Evolutionary conservation across 2,329 filamentous ascomycete species (phyloP), one percentile per base, ranked within the genome.

Genomic region (Fusarium clavum): DNA sequence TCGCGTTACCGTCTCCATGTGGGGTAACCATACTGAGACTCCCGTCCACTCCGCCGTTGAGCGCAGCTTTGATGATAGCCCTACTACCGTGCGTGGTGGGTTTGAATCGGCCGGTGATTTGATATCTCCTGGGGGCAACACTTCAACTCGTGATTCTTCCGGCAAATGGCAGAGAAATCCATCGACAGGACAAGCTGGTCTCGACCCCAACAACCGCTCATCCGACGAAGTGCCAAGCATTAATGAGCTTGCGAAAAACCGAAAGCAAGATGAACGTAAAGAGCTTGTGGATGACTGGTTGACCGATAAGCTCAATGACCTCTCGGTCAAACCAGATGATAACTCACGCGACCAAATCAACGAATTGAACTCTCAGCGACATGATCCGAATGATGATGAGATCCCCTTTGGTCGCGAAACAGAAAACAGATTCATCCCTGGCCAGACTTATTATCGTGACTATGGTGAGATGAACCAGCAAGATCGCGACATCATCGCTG

Each of bases 1-100:
- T 9, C 82, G 83, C 29, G 85, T 89, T 22, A 87, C 83, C 8
- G 85, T 89, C 49, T 89, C 87, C 2, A 79, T 86, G 67, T 89
- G 85, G 84, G 85, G 83, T 47, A 82, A 80, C 64, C 85, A 81
- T 57, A 80, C 77, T 44, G 75, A 74, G 38, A 76, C 73, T 24
- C 77, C 78, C 1, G 72, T 81, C 14, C 81, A 81, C 52, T 77
- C 80, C 9, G 57, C 67, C n/a, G 68, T 82, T 38, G 83, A 84
- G 63, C 80, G 81, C 16, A 74, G 77, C 9, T 81, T 85, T 34
- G 77, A 79, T 53, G 79, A 82, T 51, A 79, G 75, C 54, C 76
- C 80, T 29, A 76, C 74, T 43, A 80, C 79, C 6, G 72, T 80
- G 27, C 79, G 79, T 11, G 76, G 78, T 54, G 79, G 74, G 41